Evolutionary conservation across 768 basidiomycete genomes (phyloP), one percentile per base, ranked within the genome.

Genomic region (Lenzites betulinus): DNA sequence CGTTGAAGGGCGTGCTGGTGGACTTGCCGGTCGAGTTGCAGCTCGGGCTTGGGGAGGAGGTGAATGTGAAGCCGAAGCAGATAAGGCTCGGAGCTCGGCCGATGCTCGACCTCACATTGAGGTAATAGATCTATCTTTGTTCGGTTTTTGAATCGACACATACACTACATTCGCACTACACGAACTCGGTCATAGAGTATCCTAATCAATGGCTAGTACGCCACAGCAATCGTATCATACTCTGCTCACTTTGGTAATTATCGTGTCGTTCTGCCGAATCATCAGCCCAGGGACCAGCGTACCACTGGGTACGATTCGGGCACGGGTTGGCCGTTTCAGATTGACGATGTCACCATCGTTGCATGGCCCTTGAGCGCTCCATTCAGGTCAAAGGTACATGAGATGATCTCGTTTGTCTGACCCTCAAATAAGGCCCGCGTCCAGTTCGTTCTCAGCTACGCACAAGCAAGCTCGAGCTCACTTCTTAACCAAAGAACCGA

Each of bases 81-180:
- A 35, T 62, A 7, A 50, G n/a, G 46, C 38, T 65, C 7, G 58
- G 60, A 7, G 22, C 41, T 15, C 64, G 56, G 2, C 55, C 64
- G 28, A 13, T 35, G 9, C 7, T 65, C 23, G 50, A 53, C 11
- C 15, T 60, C 3, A 8, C 28, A 22, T 6, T 43, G 12, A 7
- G 23, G 20, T 42, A 33, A 46, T 20, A 23, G 39, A n/a, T 13
- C 6, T 7, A 2, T 16, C 28, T 36, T 1, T 20, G 26, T 23
- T 33, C 18, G 30, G 11, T 7, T 18, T 54, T 15, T 23, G 22
- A 1, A 9, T 49, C n/a, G n/a, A 7, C n/a, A 30, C 4, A 6
- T 43, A 38, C 41, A 33, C 42, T 44, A 56, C 48, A 49, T 38
- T 20, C 23, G 13, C n/a, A 52, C 33, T n/a, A 18, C n/a, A n/a